These are phyloP conservation scores for Suillus ampliporus DNA, from an alignment of 768 basidiomycete genomes.

Conservation along the genomic window DNA sequence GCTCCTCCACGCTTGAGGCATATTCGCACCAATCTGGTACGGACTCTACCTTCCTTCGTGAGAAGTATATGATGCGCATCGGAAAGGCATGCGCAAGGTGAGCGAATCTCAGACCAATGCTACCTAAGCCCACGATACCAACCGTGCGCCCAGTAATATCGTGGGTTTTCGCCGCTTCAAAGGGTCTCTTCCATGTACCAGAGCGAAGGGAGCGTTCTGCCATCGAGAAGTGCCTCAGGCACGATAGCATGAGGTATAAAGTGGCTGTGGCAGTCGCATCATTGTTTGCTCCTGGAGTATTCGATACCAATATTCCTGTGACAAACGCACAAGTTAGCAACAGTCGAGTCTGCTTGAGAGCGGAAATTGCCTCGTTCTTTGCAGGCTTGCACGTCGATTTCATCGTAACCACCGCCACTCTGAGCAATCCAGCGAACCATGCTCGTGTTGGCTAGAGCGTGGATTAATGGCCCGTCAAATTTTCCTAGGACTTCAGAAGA, in stretches of 20 bases:
- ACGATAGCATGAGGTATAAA: conserved; percentile 75
- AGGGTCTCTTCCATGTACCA: conserved; percentile 61
- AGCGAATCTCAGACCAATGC: conserved; percentile 70
- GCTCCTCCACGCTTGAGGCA: conserved; percentile 61
- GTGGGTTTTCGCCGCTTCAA: conserved; percentile 50
- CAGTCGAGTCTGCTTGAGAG: not conserved
- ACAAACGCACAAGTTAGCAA: conserved; percentile 1
- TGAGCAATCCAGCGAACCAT: conserved; percentile 82
- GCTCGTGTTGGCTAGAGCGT: conserved; percentile 55
- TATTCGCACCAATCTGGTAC: conserved; percentile 79
- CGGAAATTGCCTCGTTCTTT: conserved; percentile 62
- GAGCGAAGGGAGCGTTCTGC: conserved; percentile 58
- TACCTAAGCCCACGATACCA: conserved; percentile 72
- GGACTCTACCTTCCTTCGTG: conserved; percentile 55
- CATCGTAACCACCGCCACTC: conserved; percentile 89
- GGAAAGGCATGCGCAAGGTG: conserved; percentile 77
- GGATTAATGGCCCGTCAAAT: conserved; percentile 79
- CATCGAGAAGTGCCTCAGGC: conserved; percentile 70
- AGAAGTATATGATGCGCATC: conserved; percentile 86
- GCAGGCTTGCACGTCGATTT: conserved; percentile 75
- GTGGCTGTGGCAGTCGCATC: conserved; percentile 87
- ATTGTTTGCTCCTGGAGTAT: conserved; percentile 85
- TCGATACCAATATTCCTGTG: conserved; percentile 74
- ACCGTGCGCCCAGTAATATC: conserved; percentile 70
- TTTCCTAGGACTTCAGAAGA: conserved; percentile 66